Evolutionary conservation across 176 grass and related monocot species (phyloP), one percentile per base, ranked within the genome.

Genomic region (Aegilops longissima): DNA sequence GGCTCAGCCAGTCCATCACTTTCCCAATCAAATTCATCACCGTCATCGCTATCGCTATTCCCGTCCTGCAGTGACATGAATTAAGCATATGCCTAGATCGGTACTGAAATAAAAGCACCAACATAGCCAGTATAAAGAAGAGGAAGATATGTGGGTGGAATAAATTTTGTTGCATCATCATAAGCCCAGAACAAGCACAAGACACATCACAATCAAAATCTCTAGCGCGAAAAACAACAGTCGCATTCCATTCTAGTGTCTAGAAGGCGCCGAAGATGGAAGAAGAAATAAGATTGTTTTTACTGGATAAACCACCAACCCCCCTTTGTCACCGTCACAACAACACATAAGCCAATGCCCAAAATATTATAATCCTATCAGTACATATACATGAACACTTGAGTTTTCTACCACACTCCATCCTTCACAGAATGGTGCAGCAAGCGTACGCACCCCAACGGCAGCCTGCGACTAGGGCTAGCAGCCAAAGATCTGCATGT

Each of bases 41-140:
- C 66, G 23, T 78, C 83, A 49, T 87, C 83, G 20, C 83, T 89
- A 18, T 86, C 89, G 11, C 83, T 89, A 18, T 64, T 38, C 72
- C 81, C 63, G 51, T 93, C 68, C 89, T 91, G 81, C 25, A 27
- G 25, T 78, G 24, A 73, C 66, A 86, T 1, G 36, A 61, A 24
- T 88, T 36, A 70, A 36, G 33, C 17, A 69, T 2, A 40, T 45
- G 30, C 7, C 13, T 18, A 2, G 66, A 67, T 34, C 25, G 63
- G 38, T 39, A 54, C 5, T 12, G 21, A 72, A 54, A 40, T 6
- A 12, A 74, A 65, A 42, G 1, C 6, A 58, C 30, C 13, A 82
- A 1, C 12, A 33, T 63, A 8, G 24, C 62, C 33, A 68, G 77
- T 40, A 38, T 27, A 72, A 9, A 67, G 61, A 35, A 35, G 31